Base-by-base conservation (phyloP, 75 land plant genomes). In the Pinus taeda region DNA sequence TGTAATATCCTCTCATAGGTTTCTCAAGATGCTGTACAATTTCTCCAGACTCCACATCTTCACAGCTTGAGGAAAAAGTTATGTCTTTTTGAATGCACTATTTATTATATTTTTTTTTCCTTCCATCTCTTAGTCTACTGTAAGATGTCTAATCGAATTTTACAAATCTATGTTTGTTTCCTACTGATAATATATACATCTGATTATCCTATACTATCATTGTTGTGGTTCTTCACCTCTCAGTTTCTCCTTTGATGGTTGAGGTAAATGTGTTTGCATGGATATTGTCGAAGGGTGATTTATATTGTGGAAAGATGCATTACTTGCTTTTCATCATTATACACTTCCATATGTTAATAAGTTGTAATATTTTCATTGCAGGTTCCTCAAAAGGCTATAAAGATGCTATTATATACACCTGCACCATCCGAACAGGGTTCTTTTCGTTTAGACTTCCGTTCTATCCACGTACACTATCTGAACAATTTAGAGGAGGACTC, bases 401-500 rank as follows among this genome's bases (percentile, higher is more conserved):
- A 75, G 75, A 86, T 77, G 21, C 80, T 97, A 11, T 77, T 97
- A 82, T 81, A 85, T 74, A 77, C 82, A 59, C 71, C 85, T 11
- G 88, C 93, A 59, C 90, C 91, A 1, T 36, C 90, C 33, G 95
- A 92, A 71, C 77, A 85, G 33, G 77, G 63, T 78, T 66, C 76
- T 59, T 80, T 90, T 67, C 93, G 99, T 55, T 79, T 97, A 75
- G 99, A 97, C 80, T 97, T 92, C 77, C 93, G 99, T 9, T 97
- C 99, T 36, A 45, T 77, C 53, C 85, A 88, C 85, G 99, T 97
- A 73, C 89, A 92, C 81, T 97, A 90, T 71, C 82, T 97, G 49
- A 97, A 97, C 79, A 90, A 97, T 76, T 71, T 97, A 71, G 99
- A 97, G 78, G 95, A 86, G 71, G 99, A 97, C 89, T 58, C 88